Evolutionary conservation across 352 stramenopile species (phyloP), one percentile per base, ranked within the genome.

Genomic region (Phytophthora sansomeana): DNA sequence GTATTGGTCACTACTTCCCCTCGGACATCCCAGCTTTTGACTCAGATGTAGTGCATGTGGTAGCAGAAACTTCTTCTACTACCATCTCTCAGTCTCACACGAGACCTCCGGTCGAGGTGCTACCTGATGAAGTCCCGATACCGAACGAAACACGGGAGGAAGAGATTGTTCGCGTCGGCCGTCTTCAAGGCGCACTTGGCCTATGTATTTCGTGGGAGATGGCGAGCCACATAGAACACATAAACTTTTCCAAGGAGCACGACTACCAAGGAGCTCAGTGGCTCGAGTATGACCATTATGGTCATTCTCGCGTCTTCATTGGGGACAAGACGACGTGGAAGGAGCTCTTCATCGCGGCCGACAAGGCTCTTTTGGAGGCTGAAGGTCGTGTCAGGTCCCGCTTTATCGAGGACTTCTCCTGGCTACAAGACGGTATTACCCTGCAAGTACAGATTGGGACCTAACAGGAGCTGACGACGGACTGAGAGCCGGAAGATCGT

Each of bases 281-380:
- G 35, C 35, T 41, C 11, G 8, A 17, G 35, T 41, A 41, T 17
- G 6, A 35, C 9, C 43, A 24, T 14, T 36, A 9, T 10, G 8
- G 43, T 14, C 28, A 13, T 5, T 50, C 48, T 29, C 30, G 48
- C n/a, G 48, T 55, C 21, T 42, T 55, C 21, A 55, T 55, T 33
- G 48, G 48, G 6, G 29, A 55, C 16, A 55, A 21, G 30, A 39
- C 48, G 7, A 55, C 48, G 33, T 29, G 29, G 48, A 30, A 33
- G 11, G 48, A 55, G 24, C 48, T 55, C 28, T 55, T 43, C 48
- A 26, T 55, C n/a, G 48, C 48, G 28, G 16, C 24, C 30, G 29
- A 55, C n/a, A 30, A 55, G 28, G 29, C n/a, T 42, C n/a, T 55
- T 43, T 17, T 29, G 43, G 35, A 16, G 8, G 11, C 6, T 3